Percentiles rank a stretch among this genome's conserved stretches.
phyloP scores from a whole-genome alignment of 345 rosid species.

The Excoecaria cochinchinensis region DNA sequence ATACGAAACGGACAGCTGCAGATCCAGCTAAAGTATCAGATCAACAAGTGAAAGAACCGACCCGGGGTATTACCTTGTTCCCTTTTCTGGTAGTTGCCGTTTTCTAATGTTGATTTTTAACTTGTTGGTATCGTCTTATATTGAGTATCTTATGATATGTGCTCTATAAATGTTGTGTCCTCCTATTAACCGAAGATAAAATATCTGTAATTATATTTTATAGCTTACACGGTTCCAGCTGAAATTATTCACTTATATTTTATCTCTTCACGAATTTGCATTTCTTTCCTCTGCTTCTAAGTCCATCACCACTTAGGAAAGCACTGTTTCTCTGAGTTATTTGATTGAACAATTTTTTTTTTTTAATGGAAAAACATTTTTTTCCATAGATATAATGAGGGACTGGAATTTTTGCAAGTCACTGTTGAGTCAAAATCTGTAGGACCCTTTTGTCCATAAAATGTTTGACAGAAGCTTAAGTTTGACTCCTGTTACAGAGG shows the following conservation, averaged over 20 bases:
- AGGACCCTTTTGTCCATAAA: neutral
- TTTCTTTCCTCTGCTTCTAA: neutral
- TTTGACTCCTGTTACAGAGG: neutral
- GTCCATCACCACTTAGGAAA: neutral
- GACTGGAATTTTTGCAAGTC: neutral
- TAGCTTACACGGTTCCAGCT: neutral
- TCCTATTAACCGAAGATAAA: neutral
- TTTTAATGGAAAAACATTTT: neutral
- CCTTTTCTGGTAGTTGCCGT: constrained; percentile 16
- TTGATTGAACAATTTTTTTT: neutral
- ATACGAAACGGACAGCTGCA: constrained; percentile 37
- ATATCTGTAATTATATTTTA: too few relatives aligned
- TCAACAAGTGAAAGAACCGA: constrained; percentile 48
- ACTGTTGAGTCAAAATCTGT: neutral
- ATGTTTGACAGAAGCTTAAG: neutral
- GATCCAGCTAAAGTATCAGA: constrained; percentile 29
- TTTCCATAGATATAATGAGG: neutral
- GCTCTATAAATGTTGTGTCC: neutral
- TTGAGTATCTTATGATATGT: neutral
- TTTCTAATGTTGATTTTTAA: constrained; percentile 9
- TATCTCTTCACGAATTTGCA: neutral
- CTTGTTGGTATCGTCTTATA: too few relatives aligned
- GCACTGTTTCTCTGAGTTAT: neutral
- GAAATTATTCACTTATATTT: neutral
- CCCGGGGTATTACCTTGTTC: constrained; percentile 50